Base-by-base conservation (phyloP, 495 filamentous ascomycete genomes). In the Penicillium odoratum region DNA sequence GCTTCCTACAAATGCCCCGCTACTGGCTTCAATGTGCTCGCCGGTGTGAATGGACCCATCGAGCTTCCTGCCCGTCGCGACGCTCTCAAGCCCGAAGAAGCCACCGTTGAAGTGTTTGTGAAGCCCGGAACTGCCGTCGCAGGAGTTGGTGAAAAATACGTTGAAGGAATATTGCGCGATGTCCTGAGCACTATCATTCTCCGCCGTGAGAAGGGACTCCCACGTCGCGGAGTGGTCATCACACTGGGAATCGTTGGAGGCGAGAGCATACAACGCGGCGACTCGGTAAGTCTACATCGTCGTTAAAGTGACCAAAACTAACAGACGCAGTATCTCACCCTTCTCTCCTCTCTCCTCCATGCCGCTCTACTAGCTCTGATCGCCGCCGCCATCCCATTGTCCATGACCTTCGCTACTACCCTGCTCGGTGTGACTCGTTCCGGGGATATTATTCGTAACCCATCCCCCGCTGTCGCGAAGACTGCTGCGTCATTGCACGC, bases 1-100 rank as follows among this genome's bases (percentile, higher is more conserved):
- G 92, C 92, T 8, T 89, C 83, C 31, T 93, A 91, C 69, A 84
- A 87, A 15, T 80, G 76, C 44, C 75, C 71, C 8, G 79, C 83
- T 55, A 87, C 88, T 47, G 90, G 90, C 34, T 96, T 89, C 71
- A 86, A 85, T 50, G 81, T 98, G 59, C 83, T 94, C 48, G 90
- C 87, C 52, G 85, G 90, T 11, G 91, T 95, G 58, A 96, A 93
- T 69, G 94, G 91, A 0, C 94, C 94, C n/a, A 81, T 97, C 61
- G 93, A 97, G 73, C 91, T 93, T 18, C 75, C 75, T 26, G 85
- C 83, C 60, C 85, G 92, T 61, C 83, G 90, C 61, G 93, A 97
- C 65, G 74, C 75, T 28, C 88, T 96, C 62, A 83, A 91, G 53
- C 88, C 94, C 15, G 90, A 95, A 72, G 92, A 97, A 75, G 90